A percentile compares a stretch with the other conserved stretches of the same genome.
phyloP scores from a whole-genome alignment of 1,139 yeast species.

The Maudiozyma humilis region DNA sequence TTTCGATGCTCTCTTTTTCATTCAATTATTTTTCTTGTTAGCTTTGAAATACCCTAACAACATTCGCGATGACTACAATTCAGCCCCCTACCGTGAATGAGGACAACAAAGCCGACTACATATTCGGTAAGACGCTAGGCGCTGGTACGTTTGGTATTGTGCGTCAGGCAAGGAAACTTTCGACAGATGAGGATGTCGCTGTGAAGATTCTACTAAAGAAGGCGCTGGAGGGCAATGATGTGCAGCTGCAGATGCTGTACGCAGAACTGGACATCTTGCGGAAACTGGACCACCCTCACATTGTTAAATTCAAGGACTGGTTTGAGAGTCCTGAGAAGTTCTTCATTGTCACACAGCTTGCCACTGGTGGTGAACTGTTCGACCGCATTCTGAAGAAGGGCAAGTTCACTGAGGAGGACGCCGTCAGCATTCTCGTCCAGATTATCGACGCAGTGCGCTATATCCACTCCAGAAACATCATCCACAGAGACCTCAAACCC shows the following conservation, averaged over 20 bases:
- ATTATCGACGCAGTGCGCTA: slow-evolving; percentile 67
- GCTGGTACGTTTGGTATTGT: slow-evolving; percentile 92
- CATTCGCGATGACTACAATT: neutral
- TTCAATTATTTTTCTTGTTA: neutral
- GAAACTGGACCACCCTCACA: slow-evolving; percentile 65
- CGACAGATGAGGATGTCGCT: slow-evolving; percentile 67
- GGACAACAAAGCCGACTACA: slow-evolving; percentile 49
- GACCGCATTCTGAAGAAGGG: slow-evolving; percentile 74
- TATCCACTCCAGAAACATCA: slow-evolving; percentile 65
- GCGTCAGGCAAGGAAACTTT: slow-evolving; percentile 56
- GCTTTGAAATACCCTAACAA: neutral
- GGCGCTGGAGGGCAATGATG: slow-evolving; percentile 66
- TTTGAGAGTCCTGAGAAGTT: slow-evolving; percentile 77
- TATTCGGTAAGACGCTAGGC: slow-evolving; percentile 74
- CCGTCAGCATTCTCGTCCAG: slow-evolving; percentile 60
- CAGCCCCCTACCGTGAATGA: neutral
- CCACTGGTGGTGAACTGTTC: slow-evolving; percentile 87
- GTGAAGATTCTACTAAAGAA: slow-evolving; percentile 77
- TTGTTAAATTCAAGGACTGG: slow-evolving; percentile 79
- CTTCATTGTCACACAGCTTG: slow-evolving; percentile 65
- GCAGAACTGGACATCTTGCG: slow-evolving; percentile 68
- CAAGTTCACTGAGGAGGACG: slow-evolving; percentile 77
- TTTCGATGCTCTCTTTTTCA: too few species aligned
- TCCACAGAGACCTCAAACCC: slow-evolving; percentile 86
- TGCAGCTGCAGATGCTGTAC: slow-evolving; percentile 44